Conservation (phyloP, 805 yeast species). For the Naumovozyma dairenensis region DNA sequence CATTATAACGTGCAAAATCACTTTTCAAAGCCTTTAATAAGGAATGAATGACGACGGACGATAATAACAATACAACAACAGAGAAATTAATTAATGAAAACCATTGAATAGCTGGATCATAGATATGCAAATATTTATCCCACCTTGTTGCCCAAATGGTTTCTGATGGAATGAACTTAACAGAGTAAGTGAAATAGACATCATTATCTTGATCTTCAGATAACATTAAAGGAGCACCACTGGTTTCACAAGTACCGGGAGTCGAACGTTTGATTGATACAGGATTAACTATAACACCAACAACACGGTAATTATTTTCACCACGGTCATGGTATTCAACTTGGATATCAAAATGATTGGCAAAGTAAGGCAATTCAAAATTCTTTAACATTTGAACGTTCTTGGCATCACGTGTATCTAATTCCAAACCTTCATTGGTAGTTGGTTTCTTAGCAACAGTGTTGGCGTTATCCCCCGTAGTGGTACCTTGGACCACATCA, state of each 20-base stretch:
- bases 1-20: conserved; percentile 84
- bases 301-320: conserved; percentile 67
- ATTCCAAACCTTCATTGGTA: conserved; percentile 8
- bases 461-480: not conserved
- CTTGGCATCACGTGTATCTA: conserved; percentile 12
- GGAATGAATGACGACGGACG: conserved; percentile 69
- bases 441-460: conserved; percentile 4
- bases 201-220: conserved; percentile 39
- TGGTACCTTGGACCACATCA: conserved; percentile 35
- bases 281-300: conserved; percentile 78
- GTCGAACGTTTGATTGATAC: conserved; percentile 41
- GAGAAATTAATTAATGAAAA: conserved; percentile 83
- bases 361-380: conserved; percentile 44
- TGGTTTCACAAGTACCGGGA: conserved; percentile 27
- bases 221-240: conserved; percentile 37
- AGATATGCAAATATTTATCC: conserved; percentile 91
- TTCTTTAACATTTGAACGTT: conserved; percentile 11
- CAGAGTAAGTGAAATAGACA: conserved; percentile 81
- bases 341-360: conserved; percentile 70
- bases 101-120: conserved; percentile 94
- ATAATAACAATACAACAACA: conserved; percentile 65
- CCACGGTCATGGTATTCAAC: conserved; percentile 77
- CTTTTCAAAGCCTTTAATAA: conserved; percentile 68
- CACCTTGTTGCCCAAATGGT: conserved; percentile 97
- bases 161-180: conserved; percentile 54